Base-by-base conservation (phyloP, 495 filamentous ascomycete genomes). In the Penicillium roqueforti region DNA sequence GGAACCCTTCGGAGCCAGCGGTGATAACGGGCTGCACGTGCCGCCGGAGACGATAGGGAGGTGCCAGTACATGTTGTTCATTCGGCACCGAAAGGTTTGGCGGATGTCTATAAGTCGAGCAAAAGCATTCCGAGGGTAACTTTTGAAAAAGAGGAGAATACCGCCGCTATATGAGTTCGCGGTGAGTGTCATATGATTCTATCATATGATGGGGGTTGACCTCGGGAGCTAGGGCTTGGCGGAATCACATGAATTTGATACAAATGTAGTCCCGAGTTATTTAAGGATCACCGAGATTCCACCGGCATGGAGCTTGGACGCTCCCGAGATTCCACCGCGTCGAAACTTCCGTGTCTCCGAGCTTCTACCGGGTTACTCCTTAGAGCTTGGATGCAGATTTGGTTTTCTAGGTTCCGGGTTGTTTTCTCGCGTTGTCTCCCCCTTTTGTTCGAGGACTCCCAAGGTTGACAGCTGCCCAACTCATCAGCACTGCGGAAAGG, bases 1-100 rank as follows among this genome's bases (percentile, higher is more conserved):
- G 63, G 63, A 59, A 64, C 53, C 51, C 40, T 58, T 61, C 63
- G 60, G 60, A 49, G 53, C 31, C 36, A 32, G 57, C 63, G 57
- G 60, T 66, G 60, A 63, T 32, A 23, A 44, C 23, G n/a, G 18
- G 8, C 19, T 18, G 43, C 57, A 64, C 58, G 55, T 63, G 60
- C 47, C 47, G 41, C 39, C 44, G 42, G 50, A 45, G 29, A 32
- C 18, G 7, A 47, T 61, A 60, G 63, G 63, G n/a, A 57, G 25
- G 45, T 39, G 41, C 39, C 60, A 60, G 54, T 28, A 57, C 47
- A 45, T 45, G n/a, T 13, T 29, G 8, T 55, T 60, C 60, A 62
- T 57, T 57, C 60, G 60, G 50, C 16, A 29, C 8, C n/a, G 36
- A 44, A 47, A 37, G 37, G 4, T 32, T 36, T 16, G 29, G 0